A percentile compares a stretch with the other conserved stretches of the same genome.
phyloP scores from a whole-genome alignment of 495 filamentous ascomycete genomes.

The Parathielavia appendiculata region DNA sequence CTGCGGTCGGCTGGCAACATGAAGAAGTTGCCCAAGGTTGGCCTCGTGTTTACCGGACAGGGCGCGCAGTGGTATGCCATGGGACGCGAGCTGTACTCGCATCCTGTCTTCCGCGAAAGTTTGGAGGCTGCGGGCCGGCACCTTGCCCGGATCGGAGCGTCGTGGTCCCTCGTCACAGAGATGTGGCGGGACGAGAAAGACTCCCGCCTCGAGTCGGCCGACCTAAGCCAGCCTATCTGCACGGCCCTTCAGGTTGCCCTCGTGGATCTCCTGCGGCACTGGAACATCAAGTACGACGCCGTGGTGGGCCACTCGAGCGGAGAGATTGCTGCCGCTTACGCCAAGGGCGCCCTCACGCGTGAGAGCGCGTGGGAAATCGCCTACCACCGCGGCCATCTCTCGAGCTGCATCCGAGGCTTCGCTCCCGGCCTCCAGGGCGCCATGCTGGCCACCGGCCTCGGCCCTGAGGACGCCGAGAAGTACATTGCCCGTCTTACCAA shows the following conservation, averaged over 20 bases:
- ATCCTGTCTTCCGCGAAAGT: conserved; percentile 30
- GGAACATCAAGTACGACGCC: conserved; percentile 41
- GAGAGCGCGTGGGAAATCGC: conserved; percentile 29
- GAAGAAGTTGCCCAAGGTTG: conserved; percentile 23
- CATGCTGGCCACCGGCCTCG: too few species aligned
- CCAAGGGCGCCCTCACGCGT: conserved; percentile 36
- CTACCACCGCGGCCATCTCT: conserved; percentile 36
- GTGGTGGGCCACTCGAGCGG: conserved; percentile 59
- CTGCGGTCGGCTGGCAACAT: conserved; percentile 8
- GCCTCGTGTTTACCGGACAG: conserved; percentile 40
- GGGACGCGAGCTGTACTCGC: conserved; percentile 40
- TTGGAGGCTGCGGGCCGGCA: conserved; percentile 32
- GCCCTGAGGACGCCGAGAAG: too few species aligned
- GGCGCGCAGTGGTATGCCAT: conserved; percentile 47
- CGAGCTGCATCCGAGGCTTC: too few species aligned
- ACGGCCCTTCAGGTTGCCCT: conserved; percentile 49
- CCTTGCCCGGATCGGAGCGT: not conserved
- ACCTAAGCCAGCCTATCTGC: conserved; percentile 37
- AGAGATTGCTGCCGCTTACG: conserved; percentile 50
- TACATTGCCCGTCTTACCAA: too few species aligned
- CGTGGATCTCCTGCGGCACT: conserved; percentile 44
- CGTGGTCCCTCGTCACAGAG: conserved; percentile 1
- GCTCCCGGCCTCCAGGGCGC: too few species aligned
- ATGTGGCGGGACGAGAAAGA: not conserved
- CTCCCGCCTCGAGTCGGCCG: not conserved